Base-by-base conservation (phyloP, 2,329 filamentous ascomycete genomes). In the Atkinsonella texensis region DNA sequence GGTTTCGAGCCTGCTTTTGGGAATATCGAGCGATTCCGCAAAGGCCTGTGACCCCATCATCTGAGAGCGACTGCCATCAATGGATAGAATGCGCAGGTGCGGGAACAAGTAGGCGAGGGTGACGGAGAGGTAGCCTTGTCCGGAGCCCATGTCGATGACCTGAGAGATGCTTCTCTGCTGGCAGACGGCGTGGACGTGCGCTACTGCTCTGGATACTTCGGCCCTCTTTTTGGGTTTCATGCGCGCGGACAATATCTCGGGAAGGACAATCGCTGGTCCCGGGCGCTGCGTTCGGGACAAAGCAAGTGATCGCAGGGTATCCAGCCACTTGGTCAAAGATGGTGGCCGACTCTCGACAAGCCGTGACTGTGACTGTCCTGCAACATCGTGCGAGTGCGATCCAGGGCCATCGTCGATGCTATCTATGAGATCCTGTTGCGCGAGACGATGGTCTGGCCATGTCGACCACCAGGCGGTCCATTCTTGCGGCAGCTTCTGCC, bases 161-260 rank as follows among this genome's bases (percentile, higher is more conserved):
- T 54, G 62, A 5, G 51, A 59, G 47, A 66, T 61, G 28, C 48
- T 51, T n/a, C 55, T 57, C 3, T 52, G 32, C 18, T 56, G 31
- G 41, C 62, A 66, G 8, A 60, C 43, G 11, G 45, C 45, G 46
- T 55, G 55, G 13, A 66, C 61, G 43, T 64, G 59, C 1, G 59
- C 56, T 0, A 52, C 57, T 6, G 63, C 63, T 2, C 52, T 53
- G 13, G 63, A 61, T 1, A 66, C 60, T 49, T 66, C 64, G 7
- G 57, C 58, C 0, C 54, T 57, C 31, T 66, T 66, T 40, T 66
- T 66, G 2, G 60, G 56, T 15, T 62, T 62, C 64, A 66, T 66
- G 12, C 55, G 58, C 2, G 23, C n/a, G 4, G 52, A 52, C 8
- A 66, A 52, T 0, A 53, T 41, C 10, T 59, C 54, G 0, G 64